Base-by-base conservation (phyloP, 2,329 filamentous ascomycete species). In the Teratosphaeria pseudoeucalypti region DNA sequence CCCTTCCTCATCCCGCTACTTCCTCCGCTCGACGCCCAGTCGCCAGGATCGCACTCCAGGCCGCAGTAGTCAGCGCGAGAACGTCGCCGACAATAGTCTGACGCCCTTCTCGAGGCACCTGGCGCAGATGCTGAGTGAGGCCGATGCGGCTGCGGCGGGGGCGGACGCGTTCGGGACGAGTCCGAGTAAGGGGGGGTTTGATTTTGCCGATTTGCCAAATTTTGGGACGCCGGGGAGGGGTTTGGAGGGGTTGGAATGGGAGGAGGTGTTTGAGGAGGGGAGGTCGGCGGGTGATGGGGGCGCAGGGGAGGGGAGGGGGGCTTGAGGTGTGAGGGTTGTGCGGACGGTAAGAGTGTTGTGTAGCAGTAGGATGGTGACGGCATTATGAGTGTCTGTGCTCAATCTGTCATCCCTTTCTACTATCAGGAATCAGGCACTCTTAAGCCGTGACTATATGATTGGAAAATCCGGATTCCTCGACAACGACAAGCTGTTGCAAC, bases 81-180 rank as follows among this genome's bases (percentile, higher is more conserved):
- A 39, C 27, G 53, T 23, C 55, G 56, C 26, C 61, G 52, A 52
- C 19, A 64, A 56, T 29, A 71, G 74, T 27, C 70, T 75, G 58
- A 84, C 84, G 6, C 85, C 85, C 0, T 81, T 87, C 67, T 84
- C 83, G 1, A 78, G 81, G 43, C 82, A 85, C 26, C 78, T 90
- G 39, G 82, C 81, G 63, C 81, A 87, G 65, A 77, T 89, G 61
- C 76, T 89, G 23, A 85, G 81, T 7, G 82, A 86, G 26, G 63
- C 62, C 7, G 68, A 64, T 34, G 64, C 62, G 1, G 60, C 59
- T 26, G 66, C 47, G n/a, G 57, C 59, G 2, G 62, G 56, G 1
- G 66, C 47, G 14, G 57, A 58, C 2, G 62, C 56, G 2, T 58
- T 58, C 9, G 68, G 70, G 57, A 67, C 65, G 2, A 71, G 69